Evolutionary conservation across 345 rosid genomes (phyloP), one percentile per base, ranked within the genome.

Genomic region (Fremontodendron californicum): DNA sequence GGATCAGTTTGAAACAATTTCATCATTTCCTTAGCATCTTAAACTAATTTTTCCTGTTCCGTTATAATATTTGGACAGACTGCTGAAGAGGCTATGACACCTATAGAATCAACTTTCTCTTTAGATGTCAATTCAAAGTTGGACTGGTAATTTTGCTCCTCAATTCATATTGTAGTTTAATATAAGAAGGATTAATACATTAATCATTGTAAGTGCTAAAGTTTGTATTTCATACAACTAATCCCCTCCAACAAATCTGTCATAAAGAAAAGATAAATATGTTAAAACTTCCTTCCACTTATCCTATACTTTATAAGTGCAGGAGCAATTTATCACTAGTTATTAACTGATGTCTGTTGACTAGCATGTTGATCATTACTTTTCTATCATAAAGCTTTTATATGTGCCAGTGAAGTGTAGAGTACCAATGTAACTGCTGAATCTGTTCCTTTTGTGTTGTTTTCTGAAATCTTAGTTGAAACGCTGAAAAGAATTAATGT

Each of bases 81-180:
- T 63, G 99, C 99, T 52, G 94, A 93, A 75, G 99, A 96, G 86
- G 99, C 99, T 54, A 96, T 96, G 99, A 96, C 99, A 40, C 99
- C 99, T 48, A 96, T 96, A 79, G 99, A 93, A 74, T 96, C 99
- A 45, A 96, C 97, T 63, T 96, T 96, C 81, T 96, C 99, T 51
- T 84, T 96, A 79, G 97, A 96, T 84, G 99, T 96, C 73, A 92
- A 93, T 85, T 90, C 99, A 75, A 96, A 96, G 87, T 81, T 96
- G 85, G 99, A 96, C 79, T 96, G 99, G 99, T 96, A 79, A 86
- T 80, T 81, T 62, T 75, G 31, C 71, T 75, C 62, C 61, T 29
- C 10, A 46, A 19, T 46, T 46, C 55, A 23, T 40, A 19, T 9
- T 19, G 45, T 51, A 51, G 43, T 60, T 71, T 55, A 60, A 39